Evolutionary conservation across 805 yeast genomes (phyloP).

Genomic region (Torulaspora gathmanii): DNA sequence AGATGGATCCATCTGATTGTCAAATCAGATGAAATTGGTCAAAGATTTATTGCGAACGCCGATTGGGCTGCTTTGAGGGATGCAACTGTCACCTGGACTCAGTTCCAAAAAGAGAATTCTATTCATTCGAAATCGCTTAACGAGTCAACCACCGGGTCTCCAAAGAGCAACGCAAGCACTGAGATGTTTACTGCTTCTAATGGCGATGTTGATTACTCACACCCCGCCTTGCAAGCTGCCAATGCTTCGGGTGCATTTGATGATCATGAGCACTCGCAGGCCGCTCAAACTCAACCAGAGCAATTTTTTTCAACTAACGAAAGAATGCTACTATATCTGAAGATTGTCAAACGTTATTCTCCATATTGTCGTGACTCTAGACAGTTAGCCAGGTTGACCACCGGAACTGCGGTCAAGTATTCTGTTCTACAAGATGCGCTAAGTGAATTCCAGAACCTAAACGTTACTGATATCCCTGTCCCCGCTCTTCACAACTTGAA

Average conservation of each 20-base stretch:
- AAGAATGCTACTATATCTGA: constrained; percentile 51
- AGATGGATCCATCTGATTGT: constrained; percentile 52
- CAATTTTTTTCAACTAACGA: constrained; percentile 32
- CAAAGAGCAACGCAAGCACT: constrained; percentile 12
- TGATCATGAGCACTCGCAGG: constrained; percentile 19
- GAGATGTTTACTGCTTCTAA: constrained; percentile 19
- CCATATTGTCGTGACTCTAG: constrained; percentile 45
- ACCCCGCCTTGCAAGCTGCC: constrained; percentile 39
- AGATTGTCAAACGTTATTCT: constrained; percentile 49
- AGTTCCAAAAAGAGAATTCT: constrained; percentile 15
- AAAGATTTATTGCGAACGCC: constrained; percentile 67
- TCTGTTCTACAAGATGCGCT: constrained; percentile 39
- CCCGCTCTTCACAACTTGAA: constrained; percentile 40
- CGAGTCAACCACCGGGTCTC: constrained; percentile 10
- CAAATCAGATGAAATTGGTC: constrained; percentile 50
- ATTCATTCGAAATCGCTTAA: neutral
- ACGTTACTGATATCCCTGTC: constrained; percentile 39
- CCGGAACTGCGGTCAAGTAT: constrained; percentile 44
- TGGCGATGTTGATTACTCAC: constrained; percentile 29
- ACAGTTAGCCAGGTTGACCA: constrained; percentile 43
- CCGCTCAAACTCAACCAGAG: constrained; percentile 14
- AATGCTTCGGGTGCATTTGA: constrained; percentile 39
- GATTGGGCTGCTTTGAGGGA: constrained; percentile 83
- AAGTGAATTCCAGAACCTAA: constrained; percentile 38
- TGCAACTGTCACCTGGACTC: constrained; percentile 51